phyloP scores from a whole-genome alignment of 345 rosid genomes.

The Dipteronia dyeriana region DNA sequence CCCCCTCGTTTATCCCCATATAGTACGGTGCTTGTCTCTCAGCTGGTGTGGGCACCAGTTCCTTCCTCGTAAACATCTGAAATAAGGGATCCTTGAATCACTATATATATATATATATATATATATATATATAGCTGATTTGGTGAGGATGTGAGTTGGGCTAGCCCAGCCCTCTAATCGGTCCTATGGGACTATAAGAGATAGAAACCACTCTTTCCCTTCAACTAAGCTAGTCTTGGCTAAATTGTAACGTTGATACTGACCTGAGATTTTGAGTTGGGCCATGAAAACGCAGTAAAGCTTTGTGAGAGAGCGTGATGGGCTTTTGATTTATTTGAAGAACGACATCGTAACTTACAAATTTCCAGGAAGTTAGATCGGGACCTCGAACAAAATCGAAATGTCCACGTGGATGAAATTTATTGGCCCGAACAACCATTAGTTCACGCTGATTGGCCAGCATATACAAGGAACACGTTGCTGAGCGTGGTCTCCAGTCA shows the following conservation, averaged over 20 bases:
- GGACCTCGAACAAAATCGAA: neutral
- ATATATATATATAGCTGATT: no score
- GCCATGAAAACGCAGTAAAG: neutral
- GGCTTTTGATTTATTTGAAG: neutral
- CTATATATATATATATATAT: no score
- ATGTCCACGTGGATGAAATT: slow-evolving; percentile 12
- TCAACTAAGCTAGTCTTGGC: neutral
- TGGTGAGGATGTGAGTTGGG: neutral
- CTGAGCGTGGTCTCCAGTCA: neutral
- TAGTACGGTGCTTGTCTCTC: no score
- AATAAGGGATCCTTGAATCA: no score
- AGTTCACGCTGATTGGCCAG: slow-evolving; percentile 23
- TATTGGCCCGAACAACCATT: slow-evolving; percentile 14
- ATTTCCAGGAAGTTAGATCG: neutral
- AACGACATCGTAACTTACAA: neutral
- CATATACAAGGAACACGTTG: slow-evolving; percentile 21
- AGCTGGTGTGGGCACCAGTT: no score
- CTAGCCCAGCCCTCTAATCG: neutral
- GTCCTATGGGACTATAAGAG: neutral
- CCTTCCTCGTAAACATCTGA: no score
- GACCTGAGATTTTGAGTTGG: neutral
- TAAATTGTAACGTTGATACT: no score
- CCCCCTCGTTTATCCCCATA: no score
- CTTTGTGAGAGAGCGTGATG: neutral
- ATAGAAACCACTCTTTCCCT: neutral